Percentiles rank a stretch among this genome's conserved stretches.
Evolutionary conservation across 352 stramenopile species (phyloP).

Genomic region (Phytophthora sp.): DNA sequence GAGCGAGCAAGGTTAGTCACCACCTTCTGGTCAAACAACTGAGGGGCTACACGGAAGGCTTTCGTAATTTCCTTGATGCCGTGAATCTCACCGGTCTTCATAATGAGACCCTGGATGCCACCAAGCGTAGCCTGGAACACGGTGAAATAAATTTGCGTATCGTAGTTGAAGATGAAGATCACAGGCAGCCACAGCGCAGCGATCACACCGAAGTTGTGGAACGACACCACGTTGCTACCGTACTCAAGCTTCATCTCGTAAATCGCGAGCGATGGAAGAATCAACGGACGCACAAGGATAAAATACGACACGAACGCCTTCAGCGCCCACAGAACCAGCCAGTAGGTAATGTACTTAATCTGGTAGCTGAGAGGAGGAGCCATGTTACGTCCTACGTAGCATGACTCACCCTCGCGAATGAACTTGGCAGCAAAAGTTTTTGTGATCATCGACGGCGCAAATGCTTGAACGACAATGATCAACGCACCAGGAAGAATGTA

Average conservation of each 20-base stretch:
- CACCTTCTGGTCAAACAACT: constrained; percentile 77
- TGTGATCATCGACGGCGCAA: constrained; percentile 49
- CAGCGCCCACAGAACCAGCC: constrained; percentile 60
- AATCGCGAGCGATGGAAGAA: constrained; percentile 72
- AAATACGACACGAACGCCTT: constrained; percentile 78
- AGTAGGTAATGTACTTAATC: constrained; percentile 72
- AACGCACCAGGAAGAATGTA: constrained; percentile 53
- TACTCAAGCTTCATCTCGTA: constrained; percentile 73
- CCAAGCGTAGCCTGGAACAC: constrained; percentile 69
- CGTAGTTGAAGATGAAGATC: constrained; percentile 82
- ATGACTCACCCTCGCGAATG: constrained; percentile 68
- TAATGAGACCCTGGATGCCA: constrained; percentile 55
- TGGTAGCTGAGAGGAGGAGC: constrained; percentile 60
- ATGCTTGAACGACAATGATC: constrained; percentile 52
- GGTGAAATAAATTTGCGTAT: constrained; percentile 84
- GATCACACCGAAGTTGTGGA: constrained; percentile 76
- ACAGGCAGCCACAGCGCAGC: constrained; percentile 66
- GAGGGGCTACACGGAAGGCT: constrained; percentile 66
- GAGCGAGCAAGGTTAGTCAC: constrained; percentile 68
- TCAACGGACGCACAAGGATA: constrained; percentile 66
- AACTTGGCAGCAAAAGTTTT: constrained; percentile 73
- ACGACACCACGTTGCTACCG: constrained; percentile 62
- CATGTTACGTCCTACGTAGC: constrained; percentile 77
- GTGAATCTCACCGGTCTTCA: constrained; percentile 78
- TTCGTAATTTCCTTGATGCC: constrained; percentile 73